Evolutionary conservation across 129 eudicot genomes (phyloP), one percentile per base, ranked within the genome.

Genomic region (Daucus carota): DNA sequence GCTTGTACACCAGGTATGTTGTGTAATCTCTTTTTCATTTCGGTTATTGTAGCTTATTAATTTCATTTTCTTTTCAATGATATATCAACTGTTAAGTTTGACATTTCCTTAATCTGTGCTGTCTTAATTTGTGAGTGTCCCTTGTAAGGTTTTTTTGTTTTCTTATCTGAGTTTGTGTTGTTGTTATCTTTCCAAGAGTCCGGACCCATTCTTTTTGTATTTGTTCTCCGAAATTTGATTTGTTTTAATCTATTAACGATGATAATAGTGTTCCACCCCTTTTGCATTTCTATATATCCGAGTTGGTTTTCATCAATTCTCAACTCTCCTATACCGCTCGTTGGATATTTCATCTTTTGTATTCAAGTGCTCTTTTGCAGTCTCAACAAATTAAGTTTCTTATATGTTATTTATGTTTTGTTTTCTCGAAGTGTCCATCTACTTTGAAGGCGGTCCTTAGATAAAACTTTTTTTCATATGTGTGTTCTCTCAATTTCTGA

Each of bases 1-100:
- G 9, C 80, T 81, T 44, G 80, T 76, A 70, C 66, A 41, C 41
- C 72, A 76, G 80, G 87, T 68, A 78, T 48, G 59, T 78, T 79
- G 42, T 76, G 32, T 13, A 73, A 47, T 12, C 38, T 26, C n/a
- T 41, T 24, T n/a, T 26, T 70, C 3, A 20, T n/a, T 33, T 10
- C 24, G 31, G 44, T 42, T 1, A 41, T 16, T 71, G 0, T 9
- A 24, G 6, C 20, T 43, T 1, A 24, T 26, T 24, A 9, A n/a
- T n/a, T n/a, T n/a, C n/a, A n/a, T n/a, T n/a, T n/a, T n/a, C n/a
- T 42, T 42, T 41, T 46, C 8, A 29, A 12, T 24, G 36, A 41
- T 17, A 4, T 41, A 42, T 41, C 14, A 40, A 17, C n/a, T n/a
- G n/a, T n/a, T n/a, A n/a, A n/a, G n/a, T n/a, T n/a, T n/a, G n/a